Evolutionary conservation across 2,329 filamentous ascomycete species (phyloP).

Genomic region (Ophiostoma tasmaniense): DNA sequence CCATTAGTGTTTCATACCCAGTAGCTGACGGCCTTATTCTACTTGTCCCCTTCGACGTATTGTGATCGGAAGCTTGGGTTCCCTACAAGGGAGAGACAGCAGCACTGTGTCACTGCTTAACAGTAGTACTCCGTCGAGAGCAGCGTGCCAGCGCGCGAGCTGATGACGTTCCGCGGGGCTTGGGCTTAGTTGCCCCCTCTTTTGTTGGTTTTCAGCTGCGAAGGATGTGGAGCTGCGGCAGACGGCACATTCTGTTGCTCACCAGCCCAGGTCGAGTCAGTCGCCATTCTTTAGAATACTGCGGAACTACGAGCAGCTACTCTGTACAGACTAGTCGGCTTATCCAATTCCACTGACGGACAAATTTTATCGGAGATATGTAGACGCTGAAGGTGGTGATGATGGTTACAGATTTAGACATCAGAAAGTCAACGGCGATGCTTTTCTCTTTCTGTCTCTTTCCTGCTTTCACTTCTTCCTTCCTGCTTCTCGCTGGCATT

Average conservation of each 20-base stretch:
- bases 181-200: conserved; percentile 1
- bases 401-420: neutral
- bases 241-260: neutral
- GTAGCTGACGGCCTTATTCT: neutral
- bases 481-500: neutral
- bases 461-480: too few relatives aligned
- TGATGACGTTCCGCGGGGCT: conserved; percentile 3
- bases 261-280: neutral
- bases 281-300: neutral
- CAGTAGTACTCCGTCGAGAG: neutral
- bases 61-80: neutral
- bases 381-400: neutral
- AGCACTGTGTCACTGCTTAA: neutral
- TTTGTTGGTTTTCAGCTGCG: neutral
- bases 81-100: neutral
- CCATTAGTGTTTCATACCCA: neutral
- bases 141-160: neutral
- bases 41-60: neutral
- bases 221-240: neutral
- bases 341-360: neutral
- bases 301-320: neutral
- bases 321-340: neutral
- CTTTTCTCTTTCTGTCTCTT: too few relatives aligned
- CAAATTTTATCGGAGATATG: neutral
- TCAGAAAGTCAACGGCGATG: neutral